Conservation (phyloP, 169 alveolate species). For the Plasmodium gonderi region DNA sequence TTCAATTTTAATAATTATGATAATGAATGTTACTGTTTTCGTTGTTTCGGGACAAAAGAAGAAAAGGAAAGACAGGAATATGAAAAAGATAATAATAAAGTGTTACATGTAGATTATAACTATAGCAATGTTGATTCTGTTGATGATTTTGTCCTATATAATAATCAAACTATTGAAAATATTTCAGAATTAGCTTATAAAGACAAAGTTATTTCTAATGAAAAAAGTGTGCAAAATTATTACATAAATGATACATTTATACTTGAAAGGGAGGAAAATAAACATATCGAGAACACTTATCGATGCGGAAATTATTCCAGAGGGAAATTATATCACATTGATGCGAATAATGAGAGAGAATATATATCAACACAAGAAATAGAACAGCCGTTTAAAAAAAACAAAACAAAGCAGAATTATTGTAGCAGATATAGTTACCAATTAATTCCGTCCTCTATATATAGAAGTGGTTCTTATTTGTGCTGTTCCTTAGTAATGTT, state of each 20-base stretch:
- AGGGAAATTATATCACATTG: neutral
- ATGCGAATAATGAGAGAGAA: neutral
- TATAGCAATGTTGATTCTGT: constrained; percentile 41
- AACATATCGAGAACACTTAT: neutral
- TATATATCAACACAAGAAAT: neutral
- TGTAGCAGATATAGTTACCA: neutral
- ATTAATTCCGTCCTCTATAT: neutral
- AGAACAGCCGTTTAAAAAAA: neutral
- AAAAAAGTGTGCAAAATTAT: neutral
- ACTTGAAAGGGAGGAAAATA: neutral
- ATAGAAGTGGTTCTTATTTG: constrained; percentile 4
- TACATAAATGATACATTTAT: constrained; percentile 43
- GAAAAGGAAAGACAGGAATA: neutral
- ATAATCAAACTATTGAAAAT: constrained; percentile 49
- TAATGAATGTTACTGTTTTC: constrained; percentile 47
- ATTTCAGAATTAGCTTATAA: constrained; percentile 21
- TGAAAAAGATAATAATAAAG: neutral
- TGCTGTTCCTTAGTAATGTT: constrained; percentile 46
- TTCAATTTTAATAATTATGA: constrained; percentile 30
- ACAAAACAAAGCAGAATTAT: neutral
- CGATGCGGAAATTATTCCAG: neutral
- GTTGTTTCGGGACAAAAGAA: neutral
- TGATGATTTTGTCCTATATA: constrained; percentile 36
- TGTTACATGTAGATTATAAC: constrained; percentile 7
- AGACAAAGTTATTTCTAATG: constrained; percentile 24